Conservation (phyloP, 495 filamentous ascomycete species). For the Beverwykella pulmonaria region DNA sequence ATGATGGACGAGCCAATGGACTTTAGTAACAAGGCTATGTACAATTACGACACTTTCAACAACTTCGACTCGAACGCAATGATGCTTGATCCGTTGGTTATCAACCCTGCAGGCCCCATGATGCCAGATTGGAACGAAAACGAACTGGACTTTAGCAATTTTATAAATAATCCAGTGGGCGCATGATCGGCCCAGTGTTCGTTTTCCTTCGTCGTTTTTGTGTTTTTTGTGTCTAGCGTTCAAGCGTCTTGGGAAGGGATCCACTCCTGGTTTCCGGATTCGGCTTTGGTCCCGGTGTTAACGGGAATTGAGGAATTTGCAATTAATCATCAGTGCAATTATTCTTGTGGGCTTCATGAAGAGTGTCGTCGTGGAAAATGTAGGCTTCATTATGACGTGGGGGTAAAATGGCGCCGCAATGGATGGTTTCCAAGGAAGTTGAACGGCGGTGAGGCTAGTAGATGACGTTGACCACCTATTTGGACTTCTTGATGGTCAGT, state of each 20-base stretch:
- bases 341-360: background rate
- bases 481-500: background rate
- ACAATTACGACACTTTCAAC: constrained; percentile 26
- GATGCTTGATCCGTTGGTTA: constrained; percentile 27
- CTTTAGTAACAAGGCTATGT: constrained; percentile 28
- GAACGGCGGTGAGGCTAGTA: background rate
- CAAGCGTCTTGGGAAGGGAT: constrained; percentile 31
- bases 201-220: constrained; percentile 4
- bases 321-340: background rate
- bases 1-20: constrained; percentile 38
- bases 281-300: constrained; percentile 17
- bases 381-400: constrained; percentile 23
- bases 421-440: too few species aligned
- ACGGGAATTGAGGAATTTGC: constrained; percentile 9
- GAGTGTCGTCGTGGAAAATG: background rate
- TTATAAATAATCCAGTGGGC: constrained; percentile 36
- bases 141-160: constrained; percentile 39
- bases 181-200: constrained; percentile 17
- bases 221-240: constrained; percentile 32
- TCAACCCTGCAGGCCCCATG: constrained; percentile 17
- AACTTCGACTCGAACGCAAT: constrained; percentile 33
- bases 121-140: constrained; percentile 37
- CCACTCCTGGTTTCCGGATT: constrained; percentile 3
- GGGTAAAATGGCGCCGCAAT: too few species aligned
- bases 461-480: background rate